These are phyloP conservation scores for Termitomyces sp. DNA, from an alignment of 768 basidiomycete genomes.

Conservation along the genomic window DNA sequence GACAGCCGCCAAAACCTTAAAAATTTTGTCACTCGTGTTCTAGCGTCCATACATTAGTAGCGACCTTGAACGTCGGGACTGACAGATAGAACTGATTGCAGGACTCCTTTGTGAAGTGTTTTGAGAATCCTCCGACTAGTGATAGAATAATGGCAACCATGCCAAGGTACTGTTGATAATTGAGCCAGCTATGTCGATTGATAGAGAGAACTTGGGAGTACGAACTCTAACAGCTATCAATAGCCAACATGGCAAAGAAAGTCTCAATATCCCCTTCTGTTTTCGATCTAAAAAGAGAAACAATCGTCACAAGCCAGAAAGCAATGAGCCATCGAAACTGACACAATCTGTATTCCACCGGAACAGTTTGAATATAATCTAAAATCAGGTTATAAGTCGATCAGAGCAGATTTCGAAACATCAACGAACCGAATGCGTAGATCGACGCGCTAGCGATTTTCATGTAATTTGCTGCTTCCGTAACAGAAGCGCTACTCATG, in stretches of 20 bases:
- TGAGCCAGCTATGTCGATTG: not conserved
- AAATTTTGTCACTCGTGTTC: not conserved
- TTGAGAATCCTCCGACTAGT: constrained; percentile 15
- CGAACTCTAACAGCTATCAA: constrained; percentile 13
- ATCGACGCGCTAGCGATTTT: constrained; percentile 17
- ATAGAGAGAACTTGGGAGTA: not conserved
- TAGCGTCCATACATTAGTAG: not conserved
- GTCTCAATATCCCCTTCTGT: constrained; percentile 11
- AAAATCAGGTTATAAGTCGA: not conserved
- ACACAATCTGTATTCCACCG: constrained; percentile 16
- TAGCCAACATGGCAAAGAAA: constrained; percentile 16
- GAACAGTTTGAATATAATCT: constrained; percentile 18
- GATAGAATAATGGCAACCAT: constrained; percentile 15
- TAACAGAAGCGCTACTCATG: constrained; percentile 2
- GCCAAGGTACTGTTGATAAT: constrained; percentile 13
- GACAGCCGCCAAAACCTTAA: constrained; percentile 15
- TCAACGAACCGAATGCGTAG: constrained; percentile 14
- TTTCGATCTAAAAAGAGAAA: constrained; percentile 8
- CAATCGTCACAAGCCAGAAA: not conserved
- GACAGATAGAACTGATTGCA: constrained; percentile 13
- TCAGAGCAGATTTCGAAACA: not conserved
- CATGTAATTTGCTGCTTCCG: constrained; percentile 13
- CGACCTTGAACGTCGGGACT: constrained; percentile 14
- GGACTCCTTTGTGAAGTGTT: constrained; percentile 9
- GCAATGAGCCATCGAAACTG: not conserved